Evolutionary conservation across 2,329 filamentous ascomycete species (phyloP).

Genomic region (Fusarium floridanum): DNA sequence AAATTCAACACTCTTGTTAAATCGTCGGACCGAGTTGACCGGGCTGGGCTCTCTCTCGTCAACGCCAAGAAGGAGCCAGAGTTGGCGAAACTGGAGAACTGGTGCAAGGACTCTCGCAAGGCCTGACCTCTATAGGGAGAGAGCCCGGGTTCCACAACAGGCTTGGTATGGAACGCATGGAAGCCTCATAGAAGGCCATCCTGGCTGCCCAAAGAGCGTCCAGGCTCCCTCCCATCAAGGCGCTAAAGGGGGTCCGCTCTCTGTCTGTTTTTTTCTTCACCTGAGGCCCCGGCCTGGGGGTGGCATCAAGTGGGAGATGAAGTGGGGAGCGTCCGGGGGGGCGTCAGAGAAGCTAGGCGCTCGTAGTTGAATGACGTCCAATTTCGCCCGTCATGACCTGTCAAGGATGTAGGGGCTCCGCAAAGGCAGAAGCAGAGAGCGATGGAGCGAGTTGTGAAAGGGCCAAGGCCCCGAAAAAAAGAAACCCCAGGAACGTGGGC

Average conservation of each 20-base stretch:
- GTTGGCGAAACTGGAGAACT: conserved; percentile 23
- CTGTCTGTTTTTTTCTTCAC: not conserved
- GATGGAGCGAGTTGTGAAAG: not conserved
- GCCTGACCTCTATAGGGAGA: not conserved
- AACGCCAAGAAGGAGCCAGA: conserved; percentile 32
- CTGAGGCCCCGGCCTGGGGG: not conserved
- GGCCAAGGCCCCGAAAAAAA: conserved; percentile 8
- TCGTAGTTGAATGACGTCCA: conserved; percentile 46
- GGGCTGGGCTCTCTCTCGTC: conserved; percentile 36
- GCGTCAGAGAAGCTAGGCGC: conserved; percentile 14
- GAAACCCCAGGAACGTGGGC: conserved; percentile 14
- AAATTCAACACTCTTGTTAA: not conserved
- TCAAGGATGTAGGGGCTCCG: conserved; percentile 21
- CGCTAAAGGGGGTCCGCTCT: conserved; percentile 7
- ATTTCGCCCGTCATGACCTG: conserved; percentile 45
- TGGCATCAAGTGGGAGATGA: conserved; percentile 22
- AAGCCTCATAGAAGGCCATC: conserved; percentile 43
- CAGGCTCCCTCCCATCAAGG: conserved; percentile 23
- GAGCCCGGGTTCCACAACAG: conserved; percentile 30
- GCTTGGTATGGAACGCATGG: conserved; percentile 44
- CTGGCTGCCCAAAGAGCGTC: conserved; percentile 24
- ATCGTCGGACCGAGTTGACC: conserved; percentile 7
- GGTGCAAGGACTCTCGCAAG: conserved; percentile 14
- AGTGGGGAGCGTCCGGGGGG: conserved; percentile 40
- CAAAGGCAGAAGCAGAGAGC: conserved; percentile 10